Percentiles rank a stretch among this genome's conserved stretches.
These are phyloP conservation scores for Boletus edulis DNA, from an alignment of 768 basidiomycete genomes.

Conservation along the genomic window DNA sequence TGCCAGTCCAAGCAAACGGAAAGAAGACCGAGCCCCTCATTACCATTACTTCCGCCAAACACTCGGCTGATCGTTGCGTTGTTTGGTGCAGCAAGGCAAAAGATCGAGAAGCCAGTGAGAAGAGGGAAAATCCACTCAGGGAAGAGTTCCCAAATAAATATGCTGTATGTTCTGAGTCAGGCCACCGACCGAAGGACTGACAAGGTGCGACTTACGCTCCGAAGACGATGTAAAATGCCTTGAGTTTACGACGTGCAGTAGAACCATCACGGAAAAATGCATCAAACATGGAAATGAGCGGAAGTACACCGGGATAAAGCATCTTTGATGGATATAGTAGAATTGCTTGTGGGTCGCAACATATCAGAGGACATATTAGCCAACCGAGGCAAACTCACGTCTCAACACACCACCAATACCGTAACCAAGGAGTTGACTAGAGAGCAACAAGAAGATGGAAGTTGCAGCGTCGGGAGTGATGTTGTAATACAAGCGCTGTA, in stretches of 20 bases:
- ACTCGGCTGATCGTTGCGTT: too few species aligned
- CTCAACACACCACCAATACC: conserved; percentile 55
- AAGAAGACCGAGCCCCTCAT: too few species aligned
- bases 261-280: conserved; percentile 41
- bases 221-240: conserved; percentile 26
- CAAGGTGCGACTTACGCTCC: conserved; percentile 30
- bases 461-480: conserved; percentile 44
- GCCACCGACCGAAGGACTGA: not conserved
- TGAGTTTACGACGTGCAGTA: conserved; percentile 40
- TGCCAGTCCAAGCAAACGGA: too few species aligned
- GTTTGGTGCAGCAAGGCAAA: conserved; percentile 36
- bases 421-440: conserved; percentile 42
- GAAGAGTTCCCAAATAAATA: conserved; percentile 29
- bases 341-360: conserved; percentile 9
- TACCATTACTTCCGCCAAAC: too few species aligned
- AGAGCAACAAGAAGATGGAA: conserved; percentile 43
- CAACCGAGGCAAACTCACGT: conserved; percentile 29
- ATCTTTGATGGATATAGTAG: conserved; percentile 45
- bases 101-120: conserved; percentile 56
- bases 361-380: not conserved
- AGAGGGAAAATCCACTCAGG: conserved; percentile 50
- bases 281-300: conserved; percentile 27
- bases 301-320: conserved; percentile 37
- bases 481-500: conserved; percentile 53
- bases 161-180: conserved; percentile 24